Conservation (phyloP, 257 asterid genomes). For the Jaltomata sinuosa region DNA sequence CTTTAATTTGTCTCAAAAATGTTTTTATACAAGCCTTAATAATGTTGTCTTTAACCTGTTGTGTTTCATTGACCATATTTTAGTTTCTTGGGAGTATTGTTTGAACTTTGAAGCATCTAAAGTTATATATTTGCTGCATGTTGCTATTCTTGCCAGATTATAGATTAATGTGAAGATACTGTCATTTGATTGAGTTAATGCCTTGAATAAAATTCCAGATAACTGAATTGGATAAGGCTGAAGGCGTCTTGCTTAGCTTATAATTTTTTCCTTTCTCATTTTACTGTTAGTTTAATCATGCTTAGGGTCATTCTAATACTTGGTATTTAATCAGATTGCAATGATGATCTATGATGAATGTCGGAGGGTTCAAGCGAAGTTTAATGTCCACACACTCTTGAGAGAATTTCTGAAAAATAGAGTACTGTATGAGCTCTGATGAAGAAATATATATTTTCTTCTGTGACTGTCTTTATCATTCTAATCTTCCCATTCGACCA, state of each 20-base stretch:
- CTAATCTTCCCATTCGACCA: background rate
- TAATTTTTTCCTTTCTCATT: background rate
- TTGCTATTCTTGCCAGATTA: background rate
- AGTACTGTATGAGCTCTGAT: background rate
- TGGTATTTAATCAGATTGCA: slow-evolving; percentile 5
- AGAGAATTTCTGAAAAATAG: slow-evolving; percentile 13
- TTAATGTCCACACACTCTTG: slow-evolving; percentile 2
- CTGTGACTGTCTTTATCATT: background rate
- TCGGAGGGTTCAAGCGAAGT: slow-evolving; percentile 3
- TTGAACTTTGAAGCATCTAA: background rate
- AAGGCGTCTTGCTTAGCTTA: background rate
- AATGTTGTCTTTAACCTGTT: background rate
- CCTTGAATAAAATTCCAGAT: background rate
- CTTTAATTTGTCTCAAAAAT: background rate
- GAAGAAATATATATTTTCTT: background rate
- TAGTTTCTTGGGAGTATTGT: background rate
- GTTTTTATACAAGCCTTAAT: background rate
- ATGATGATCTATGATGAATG: slow-evolving; percentile 6
- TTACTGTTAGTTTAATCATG: background rate
- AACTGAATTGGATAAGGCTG: background rate
- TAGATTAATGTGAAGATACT: background rate
- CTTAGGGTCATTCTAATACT: slow-evolving; percentile 6
- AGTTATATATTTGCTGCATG: background rate
- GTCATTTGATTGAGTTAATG: background rate
- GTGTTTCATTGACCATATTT: background rate